Evolutionary conservation across 2,329 filamentous ascomycete genomes (phyloP).

Genomic region (Rhexocercosporidium sp.): DNA sequence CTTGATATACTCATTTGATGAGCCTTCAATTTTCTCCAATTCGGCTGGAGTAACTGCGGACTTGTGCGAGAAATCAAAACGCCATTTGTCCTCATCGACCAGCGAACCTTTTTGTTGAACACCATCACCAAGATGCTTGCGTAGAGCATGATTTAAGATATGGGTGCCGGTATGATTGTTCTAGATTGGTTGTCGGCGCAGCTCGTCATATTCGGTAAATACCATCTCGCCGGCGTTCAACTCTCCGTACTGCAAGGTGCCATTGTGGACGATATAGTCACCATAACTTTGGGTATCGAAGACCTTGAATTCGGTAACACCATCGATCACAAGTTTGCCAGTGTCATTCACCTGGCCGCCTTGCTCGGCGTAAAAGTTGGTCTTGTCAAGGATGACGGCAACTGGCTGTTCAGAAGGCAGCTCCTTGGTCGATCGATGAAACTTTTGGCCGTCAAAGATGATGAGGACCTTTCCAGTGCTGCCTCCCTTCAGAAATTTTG

Average conservation of each 20-base stretch:
- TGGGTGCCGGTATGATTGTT: conserved; percentile 99
- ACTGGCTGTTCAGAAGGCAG: conserved; percentile 79
- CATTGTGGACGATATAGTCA: conserved; percentile 94
- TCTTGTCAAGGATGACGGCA: conserved; percentile 86
- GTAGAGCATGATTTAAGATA: conserved; percentile 91
- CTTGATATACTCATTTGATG: conserved; percentile 85
- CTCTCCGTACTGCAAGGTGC: conserved; percentile 84
- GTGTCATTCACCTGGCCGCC: conserved; percentile 94
- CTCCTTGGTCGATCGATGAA: conserved; percentile 76
- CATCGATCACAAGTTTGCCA: conserved; percentile 85
- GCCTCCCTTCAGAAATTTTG: conserved; percentile 83
- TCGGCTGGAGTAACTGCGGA: conserved; percentile 75
- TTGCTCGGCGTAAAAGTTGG: conserved; percentile 98
- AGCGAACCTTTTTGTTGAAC: conserved; percentile 95
- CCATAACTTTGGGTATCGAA: conserved; percentile 90
- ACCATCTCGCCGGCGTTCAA: conserved; percentile 82
- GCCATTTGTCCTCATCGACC: conserved; percentile 91
- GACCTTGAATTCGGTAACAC: conserved; percentile 85
- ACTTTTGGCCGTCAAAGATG: conserved; percentile 83
- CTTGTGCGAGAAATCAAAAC: conserved; percentile 98
- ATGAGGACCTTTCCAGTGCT: conserved; percentile 77
- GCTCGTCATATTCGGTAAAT: conserved; percentile 91
- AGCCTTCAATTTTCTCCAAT: conserved; percentile 84
- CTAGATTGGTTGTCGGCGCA: conserved; percentile 86
- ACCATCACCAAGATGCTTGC: conserved; percentile 88